Evolutionary conservation across 2,329 filamentous ascomycete species (phyloP).

Genomic region (Tolypocladium album): DNA sequence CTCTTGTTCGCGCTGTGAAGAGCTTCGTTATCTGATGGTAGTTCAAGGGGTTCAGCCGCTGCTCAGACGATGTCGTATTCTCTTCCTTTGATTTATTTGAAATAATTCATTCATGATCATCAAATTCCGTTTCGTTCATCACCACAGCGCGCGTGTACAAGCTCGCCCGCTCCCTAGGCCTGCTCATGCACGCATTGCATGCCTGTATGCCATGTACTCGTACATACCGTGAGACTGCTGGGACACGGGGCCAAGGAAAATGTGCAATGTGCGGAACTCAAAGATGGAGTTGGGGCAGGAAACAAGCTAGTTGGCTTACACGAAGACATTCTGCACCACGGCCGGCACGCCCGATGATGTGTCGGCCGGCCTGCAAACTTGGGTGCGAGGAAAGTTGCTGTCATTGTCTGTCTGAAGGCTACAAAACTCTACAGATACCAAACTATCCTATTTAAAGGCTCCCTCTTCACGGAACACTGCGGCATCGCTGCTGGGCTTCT

Average conservation of each 20-base stretch:
- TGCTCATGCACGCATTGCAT: not conserved
- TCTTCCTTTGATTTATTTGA: slow-evolving; percentile 1
- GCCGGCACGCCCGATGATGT: not conserved
- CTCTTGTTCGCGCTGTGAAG: not conserved
- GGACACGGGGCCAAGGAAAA: not conserved
- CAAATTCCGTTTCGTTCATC: slow-evolving; percentile 16
- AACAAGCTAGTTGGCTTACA: not conserved
- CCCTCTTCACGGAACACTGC: not conserved
- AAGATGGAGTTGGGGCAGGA: not conserved
- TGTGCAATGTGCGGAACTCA: not conserved
- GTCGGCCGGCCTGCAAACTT: not conserved
- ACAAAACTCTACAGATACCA: not conserved
- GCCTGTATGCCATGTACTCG: no score
- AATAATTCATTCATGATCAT: slow-evolving; percentile 4
- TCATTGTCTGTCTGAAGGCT: not conserved
- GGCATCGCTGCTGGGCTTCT: not conserved
- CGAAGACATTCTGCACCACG: not conserved
- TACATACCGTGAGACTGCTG: not conserved
- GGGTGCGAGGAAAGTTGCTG: not conserved
- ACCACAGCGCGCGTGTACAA: not conserved
- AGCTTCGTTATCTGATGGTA: no score
- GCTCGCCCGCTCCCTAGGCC: not conserved
- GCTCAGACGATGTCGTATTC: slow-evolving; percentile 19
- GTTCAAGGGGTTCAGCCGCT: not conserved
- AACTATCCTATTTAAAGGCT: not conserved